Conservation (phyloP, 805 yeast genomes). For the Tetrapisispora iriomotensis region DNA sequence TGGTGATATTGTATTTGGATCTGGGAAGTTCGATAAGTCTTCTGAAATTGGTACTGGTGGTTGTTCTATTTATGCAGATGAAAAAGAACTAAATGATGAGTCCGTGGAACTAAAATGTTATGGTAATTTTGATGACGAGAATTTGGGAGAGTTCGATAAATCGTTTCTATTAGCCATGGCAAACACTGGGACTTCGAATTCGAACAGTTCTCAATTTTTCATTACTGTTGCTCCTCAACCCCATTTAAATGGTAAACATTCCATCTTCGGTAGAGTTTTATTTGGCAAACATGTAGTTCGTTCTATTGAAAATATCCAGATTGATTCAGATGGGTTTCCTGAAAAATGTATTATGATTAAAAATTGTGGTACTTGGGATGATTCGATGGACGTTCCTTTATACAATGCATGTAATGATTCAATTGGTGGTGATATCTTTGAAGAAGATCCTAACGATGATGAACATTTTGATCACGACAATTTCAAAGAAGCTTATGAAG, state of each 20-base stretch:
- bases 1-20: slow-evolving; percentile 46
- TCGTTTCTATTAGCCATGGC: slow-evolving; percentile 55
- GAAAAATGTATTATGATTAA: slow-evolving; percentile 36
- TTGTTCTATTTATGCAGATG: slow-evolving; percentile 33
- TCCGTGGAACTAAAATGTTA: slow-evolving; percentile 15
- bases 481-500: slow-evolving; percentile 40
- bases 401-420: slow-evolving; percentile 51
- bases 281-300: slow-evolving; percentile 63
- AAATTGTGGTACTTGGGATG: slow-evolving; percentile 57
- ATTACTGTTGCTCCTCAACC: slow-evolving; percentile 60
- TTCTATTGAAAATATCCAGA: slow-evolving; percentile 45
- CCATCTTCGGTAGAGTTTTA: slow-evolving; percentile 64
- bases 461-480: slow-evolving; percentile 47
- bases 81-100: slow-evolving; percentile 11
- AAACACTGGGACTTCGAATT: slow-evolving; percentile 37
- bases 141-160: slow-evolving; percentile 34
- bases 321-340: slow-evolving; percentile 38
- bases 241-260: slow-evolving; percentile 66
- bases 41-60: slow-evolving; percentile 37
- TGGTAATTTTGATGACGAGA: slow-evolving; percentile 49
- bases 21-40: slow-evolving; percentile 14
- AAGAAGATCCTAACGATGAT: slow-evolving; percentile 74
- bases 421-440: slow-evolving; percentile 62
- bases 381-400: slow-evolving; percentile 44
- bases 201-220: slow-evolving; percentile 62